Evolutionary conservation across 495 filamentous ascomycete genomes (phyloP), one percentile per base, ranked within the genome.

Genomic region (Xylaria venustula): DNA sequence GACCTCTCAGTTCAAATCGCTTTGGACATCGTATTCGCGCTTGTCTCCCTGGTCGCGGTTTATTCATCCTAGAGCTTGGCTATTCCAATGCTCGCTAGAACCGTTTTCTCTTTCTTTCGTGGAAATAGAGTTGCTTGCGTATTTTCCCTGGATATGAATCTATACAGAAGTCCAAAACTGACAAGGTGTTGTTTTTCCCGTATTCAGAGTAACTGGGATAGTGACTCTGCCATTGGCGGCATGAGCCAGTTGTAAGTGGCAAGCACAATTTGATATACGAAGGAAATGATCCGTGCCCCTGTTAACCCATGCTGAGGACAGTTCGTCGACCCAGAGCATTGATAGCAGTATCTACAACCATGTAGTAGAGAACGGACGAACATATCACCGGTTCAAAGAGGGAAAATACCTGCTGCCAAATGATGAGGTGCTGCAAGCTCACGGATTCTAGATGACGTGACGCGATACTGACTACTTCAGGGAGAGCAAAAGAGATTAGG

Each of bases 371-470:
- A 69, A 69, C 37, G 66, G 68, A 25, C 45, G 68, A 22, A 69
- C 64, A 17, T 73, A 73, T 23, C 68, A 71, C 53, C 37, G 58
- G 8, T 73, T 65, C 26, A 58, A 65, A 45, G 66, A 69, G 52
- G 70, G 68, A 5, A 63, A 56, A 47, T 72, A 68, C 49, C 54
- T 53, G 17, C 46, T 70, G 17, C 69, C 69, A n/a, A 72, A 72
- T 46, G 69, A 72, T 22, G 67, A 70, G 56, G 64, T 64, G 45
- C 22, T 3, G 25, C n/a, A 32, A 40, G 2, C 34, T 17, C 28
- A 41, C 17, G 8, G 14, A n/a, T 44, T 25, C 12, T 20, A 25
- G 1, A 23, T 17, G 22, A 8, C 19, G n/a, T 22, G 19, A 30
- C 45, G 8, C 19, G 49, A 48, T 45, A 19, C 48, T 54, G 9